A percentile compares a stretch with the other conserved stretches of the same genome.
Evolutionary conservation across 495 filamentous ascomycete species (phyloP).

Genomic region (Jackrogersella minutella): DNA sequence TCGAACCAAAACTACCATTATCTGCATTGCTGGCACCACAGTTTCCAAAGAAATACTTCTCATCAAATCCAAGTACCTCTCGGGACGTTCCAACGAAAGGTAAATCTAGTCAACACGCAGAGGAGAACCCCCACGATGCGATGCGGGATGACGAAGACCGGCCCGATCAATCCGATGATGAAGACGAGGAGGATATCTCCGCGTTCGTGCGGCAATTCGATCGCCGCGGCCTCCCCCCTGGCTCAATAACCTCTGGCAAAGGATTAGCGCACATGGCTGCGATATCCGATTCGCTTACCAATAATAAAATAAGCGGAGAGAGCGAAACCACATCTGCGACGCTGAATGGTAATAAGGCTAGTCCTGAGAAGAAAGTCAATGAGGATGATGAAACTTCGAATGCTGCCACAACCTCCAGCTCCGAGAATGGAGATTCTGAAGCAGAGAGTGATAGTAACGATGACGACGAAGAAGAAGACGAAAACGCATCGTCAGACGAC

Average conservation of each 20-base stretch:
- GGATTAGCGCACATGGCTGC: slow-evolving; percentile 51
- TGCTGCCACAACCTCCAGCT: slow-evolving; percentile 27
- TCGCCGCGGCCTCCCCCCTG: slow-evolving; percentile 58
- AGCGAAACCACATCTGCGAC: slow-evolving; percentile 40
- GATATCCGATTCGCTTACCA: slow-evolving; percentile 36
- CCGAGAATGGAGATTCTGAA: slow-evolving; percentile 28
- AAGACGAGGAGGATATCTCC: slow-evolving; percentile 43
- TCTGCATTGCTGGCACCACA: slow-evolving; percentile 5
- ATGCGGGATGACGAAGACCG: not conserved
- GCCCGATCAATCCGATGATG: slow-evolving; percentile 16
- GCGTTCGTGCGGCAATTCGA: slow-evolving; percentile 54
- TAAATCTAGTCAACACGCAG: not conserved
- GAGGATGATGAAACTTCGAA: slow-evolving; percentile 44
- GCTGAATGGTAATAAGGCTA: slow-evolving; percentile 40
- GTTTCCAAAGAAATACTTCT: not conserved
- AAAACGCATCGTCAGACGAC: not conserved
- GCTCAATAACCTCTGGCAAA: slow-evolving; percentile 56
- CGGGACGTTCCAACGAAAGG: not conserved
- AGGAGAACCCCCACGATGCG: not conserved
- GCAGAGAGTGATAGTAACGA: slow-evolving; percentile 30
- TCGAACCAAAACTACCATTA: slow-evolving; percentile 17
- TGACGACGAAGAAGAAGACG: slow-evolving; percentile 8
- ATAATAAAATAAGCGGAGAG: slow-evolving; percentile 38
- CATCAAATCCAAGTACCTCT: not conserved
- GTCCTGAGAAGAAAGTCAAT: slow-evolving; percentile 46